A percentile compares a stretch with the other conserved stretches of the same genome.
Conservation (phyloP, 2,329 filamentous ascomycete species). For the Fusarium hainanense region DNA sequence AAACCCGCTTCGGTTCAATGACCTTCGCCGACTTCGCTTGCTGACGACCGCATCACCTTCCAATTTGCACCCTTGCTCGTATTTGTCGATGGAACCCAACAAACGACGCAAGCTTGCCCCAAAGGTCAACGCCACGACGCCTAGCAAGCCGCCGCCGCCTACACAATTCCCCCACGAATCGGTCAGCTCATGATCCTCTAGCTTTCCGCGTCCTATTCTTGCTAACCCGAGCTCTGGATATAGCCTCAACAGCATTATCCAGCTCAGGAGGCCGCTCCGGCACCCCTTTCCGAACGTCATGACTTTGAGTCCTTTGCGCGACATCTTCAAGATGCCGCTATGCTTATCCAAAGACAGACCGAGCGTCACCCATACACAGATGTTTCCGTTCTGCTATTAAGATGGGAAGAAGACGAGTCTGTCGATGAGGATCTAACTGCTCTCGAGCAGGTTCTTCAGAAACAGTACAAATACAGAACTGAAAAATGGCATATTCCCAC, state of each 20-base stretch:
- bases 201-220: slow-evolving; percentile 25
- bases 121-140: slow-evolving; percentile 52
- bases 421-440: slow-evolving; percentile 64
- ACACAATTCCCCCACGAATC: slow-evolving; percentile 51
- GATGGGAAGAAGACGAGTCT: slow-evolving; percentile 70
- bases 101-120: slow-evolving; percentile 59
- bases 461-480: slow-evolving; percentile 70
- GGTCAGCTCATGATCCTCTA: slow-evolving; percentile 47
- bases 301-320: slow-evolving; percentile 75
- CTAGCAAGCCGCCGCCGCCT: slow-evolving; percentile 49
- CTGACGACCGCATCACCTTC: slow-evolving; percentile 35
- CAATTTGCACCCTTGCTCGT: slow-evolving; percentile 23
- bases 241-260: slow-evolving; percentile 51
- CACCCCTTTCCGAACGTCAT: slow-evolving; percentile 60
- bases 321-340: slow-evolving; percentile 75
- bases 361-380: slow-evolving; percentile 67
- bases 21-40: slow-evolving; percentile 29
- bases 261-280: slow-evolving; percentile 54
- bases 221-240: slow-evolving; percentile 37
- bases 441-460: slow-evolving; percentile 68
- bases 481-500: slow-evolving; percentile 71
- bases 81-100: slow-evolving; percentile 55
- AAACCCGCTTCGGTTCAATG: slow-evolving; percentile 41
- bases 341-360: slow-evolving; percentile 73
- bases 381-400: slow-evolving; percentile 69